phyloP scores from a whole-genome alignment of 1,139 yeast genomes.

The Lodderomyces beijingensis region DNA sequence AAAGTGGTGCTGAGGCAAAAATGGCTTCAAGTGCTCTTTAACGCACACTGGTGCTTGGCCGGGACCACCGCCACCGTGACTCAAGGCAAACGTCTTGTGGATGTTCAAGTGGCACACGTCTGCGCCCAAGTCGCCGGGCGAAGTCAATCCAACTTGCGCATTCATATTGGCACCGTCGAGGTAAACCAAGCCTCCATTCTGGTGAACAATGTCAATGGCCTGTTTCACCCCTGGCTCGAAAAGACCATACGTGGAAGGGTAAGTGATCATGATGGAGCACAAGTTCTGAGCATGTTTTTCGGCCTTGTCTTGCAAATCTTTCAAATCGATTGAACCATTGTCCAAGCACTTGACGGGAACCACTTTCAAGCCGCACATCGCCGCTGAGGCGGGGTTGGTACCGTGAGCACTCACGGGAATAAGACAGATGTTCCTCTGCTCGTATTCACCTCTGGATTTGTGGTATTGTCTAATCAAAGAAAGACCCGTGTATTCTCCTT shows the following conservation, averaged over 20 bases:
- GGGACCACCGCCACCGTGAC: constrained; percentile 99
- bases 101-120: constrained; percentile 96
- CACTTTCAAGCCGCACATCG: constrained; percentile 94
- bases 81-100: constrained; percentile 96
- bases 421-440: constrained; percentile 76
- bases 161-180: constrained; percentile 99
- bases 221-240: constrained; percentile 87
- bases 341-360: constrained; percentile 83
- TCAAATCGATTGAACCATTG: constrained; percentile 82
- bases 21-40: constrained; percentile 72
- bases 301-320: constrained; percentile 72
- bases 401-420: constrained; percentile 98
- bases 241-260: constrained; percentile 95
- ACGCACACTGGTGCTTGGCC: constrained; percentile 99
- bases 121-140: constrained; percentile 98
- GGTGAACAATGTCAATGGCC: constrained; percentile 82
- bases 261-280: constrained; percentile 94
- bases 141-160: constrained; percentile 95
- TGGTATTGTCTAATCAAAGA: constrained; percentile 81
- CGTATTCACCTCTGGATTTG: constrained; percentile 61
- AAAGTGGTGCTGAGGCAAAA: constrained; percentile 75
- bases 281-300: constrained; percentile 61
- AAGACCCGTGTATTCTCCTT: constrained; percentile 95
- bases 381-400: constrained; percentile 97
- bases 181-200: constrained; percentile 90